These are phyloP conservation scores for Xerocomus spinulosus DNA, from an alignment of 768 basidiomycete genomes.

Conservation along the genomic window DNA sequence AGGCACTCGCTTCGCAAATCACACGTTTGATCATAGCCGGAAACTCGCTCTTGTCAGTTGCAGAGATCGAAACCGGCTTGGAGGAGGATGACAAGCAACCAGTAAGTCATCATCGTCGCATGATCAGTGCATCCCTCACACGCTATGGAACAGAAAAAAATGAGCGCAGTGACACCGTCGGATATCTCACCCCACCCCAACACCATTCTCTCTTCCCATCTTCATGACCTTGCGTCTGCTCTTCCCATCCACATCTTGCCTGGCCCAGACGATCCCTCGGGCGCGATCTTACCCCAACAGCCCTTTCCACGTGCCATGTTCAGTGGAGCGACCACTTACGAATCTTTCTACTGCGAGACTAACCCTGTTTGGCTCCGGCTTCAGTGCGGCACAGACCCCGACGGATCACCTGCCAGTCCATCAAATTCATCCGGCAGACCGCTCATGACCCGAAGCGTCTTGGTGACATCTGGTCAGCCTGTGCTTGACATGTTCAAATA, in stretches of 20 bases:
- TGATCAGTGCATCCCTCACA: constrained; percentile 9
- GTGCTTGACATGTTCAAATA: constrained; percentile 96
- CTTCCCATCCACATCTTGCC: constrained; percentile 88
- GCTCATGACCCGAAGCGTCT: constrained; percentile 48
- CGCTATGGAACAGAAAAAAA: constrained; percentile 48
- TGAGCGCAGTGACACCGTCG: constrained; percentile 48
- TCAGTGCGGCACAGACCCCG: constrained; percentile 39
- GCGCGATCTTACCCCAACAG: constrained; percentile 89
- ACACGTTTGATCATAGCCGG: constrained; percentile 87
- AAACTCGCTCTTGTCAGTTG: constrained; percentile 67
- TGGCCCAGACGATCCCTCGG: constrained; percentile 84
- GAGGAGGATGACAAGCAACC: constrained; percentile 49
- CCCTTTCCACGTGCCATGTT: constrained; percentile 91
- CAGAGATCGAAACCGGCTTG: constrained; percentile 30
- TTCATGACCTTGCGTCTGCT: constrained; percentile 70
- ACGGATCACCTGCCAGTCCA: constrained; percentile 12
- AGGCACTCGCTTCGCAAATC: constrained; percentile 61
- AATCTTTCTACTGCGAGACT: constrained; percentile 72
- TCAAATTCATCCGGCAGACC: constrained; percentile 11
- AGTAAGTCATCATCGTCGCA: constrained; percentile 37
- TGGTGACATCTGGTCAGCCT: constrained; percentile 90
- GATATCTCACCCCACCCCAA: constrained; percentile 76
- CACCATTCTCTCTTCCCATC: constrained; percentile 57
- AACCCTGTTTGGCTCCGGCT: constrained; percentile 87
- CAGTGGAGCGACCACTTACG: constrained; percentile 50